Conservation (phyloP, 1,139 yeast genomes). For the Petasospora fabianii region DNA sequence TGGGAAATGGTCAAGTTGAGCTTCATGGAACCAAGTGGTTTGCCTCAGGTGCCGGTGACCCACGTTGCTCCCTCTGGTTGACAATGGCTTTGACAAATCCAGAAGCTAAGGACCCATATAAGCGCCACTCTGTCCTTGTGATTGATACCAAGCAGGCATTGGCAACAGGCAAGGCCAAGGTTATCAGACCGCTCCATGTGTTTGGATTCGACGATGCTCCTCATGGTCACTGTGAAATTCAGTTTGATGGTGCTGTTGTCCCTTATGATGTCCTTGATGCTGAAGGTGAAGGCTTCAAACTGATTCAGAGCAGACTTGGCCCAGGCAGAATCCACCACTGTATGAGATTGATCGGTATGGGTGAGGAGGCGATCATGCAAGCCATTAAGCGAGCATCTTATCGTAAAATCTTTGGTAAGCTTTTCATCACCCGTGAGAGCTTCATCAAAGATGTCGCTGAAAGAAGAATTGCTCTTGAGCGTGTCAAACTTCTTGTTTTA, state of each 20-base stretch:
- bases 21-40: constrained; percentile 72
- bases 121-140: constrained; percentile 59
- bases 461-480: constrained; percentile 54
- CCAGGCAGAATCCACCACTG: constrained; percentile 77
- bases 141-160: constrained; percentile 52
- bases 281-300: constrained; percentile 62
- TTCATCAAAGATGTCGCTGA: constrained; percentile 53
- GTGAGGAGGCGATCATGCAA: constrained; percentile 54
- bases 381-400: constrained; percentile 53
- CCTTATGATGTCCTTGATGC: constrained; percentile 45
- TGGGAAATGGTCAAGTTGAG: constrained; percentile 47
- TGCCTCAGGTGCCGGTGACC: constrained; percentile 76
- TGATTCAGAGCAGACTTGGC: constrained; percentile 67
- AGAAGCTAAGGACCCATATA: constrained; percentile 36
- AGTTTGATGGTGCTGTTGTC: constrained; percentile 49
- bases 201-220: constrained; percentile 73
- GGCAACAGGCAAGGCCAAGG: constrained; percentile 47
- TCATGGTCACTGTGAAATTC: constrained; percentile 68
- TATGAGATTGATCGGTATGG: constrained; percentile 66
- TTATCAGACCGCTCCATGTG: constrained; percentile 54
- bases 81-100: constrained; percentile 62
- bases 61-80: constrained; percentile 58
- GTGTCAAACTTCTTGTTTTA: constrained; percentile 55
- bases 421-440: constrained; percentile 50
- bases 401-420: constrained; percentile 55